Base-by-base conservation (phyloP, 163 green algal genomes). In the Chlorella variabilis region DNA sequence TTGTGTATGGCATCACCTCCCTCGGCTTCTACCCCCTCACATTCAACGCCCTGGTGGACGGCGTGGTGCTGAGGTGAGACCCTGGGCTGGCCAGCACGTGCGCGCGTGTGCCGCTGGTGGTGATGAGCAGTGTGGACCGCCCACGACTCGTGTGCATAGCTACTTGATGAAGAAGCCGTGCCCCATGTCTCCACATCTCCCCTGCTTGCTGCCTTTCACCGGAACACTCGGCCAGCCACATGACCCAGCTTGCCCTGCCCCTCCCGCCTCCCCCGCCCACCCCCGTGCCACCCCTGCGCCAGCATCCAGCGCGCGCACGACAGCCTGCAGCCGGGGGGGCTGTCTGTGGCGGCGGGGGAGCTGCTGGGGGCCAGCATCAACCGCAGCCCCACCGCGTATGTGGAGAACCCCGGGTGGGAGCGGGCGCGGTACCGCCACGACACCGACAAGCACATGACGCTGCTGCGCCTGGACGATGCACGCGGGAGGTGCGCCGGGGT, bases 311-410 rank as follows among this genome's bases (percentile, higher is more conserved):
- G 29, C 45, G 90, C 90, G 21, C 90, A 94, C 80, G 81, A 87
- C 1, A 76, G 41, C 63, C 41, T 91, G 41, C 34, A 45, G 18
- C 81, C 86, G 3, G 86, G 83, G 9, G 41, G 18, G 3, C 78
- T 96, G 67, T 54, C 58, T 0, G 58, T 91, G 39, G 75, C 68
- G 0, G 61, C 34, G 17, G 91, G 89, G 0, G 86, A 94, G 56
- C 89, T 97, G 70, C 73, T 93, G 54, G 88, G 87, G 20, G 94
- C 87, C 33, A 96, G 92, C 79, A 92, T 94, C 66, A 97, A 97
- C 84, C 88, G 94, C 75, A 96, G 92, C 85, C 94, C 94, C 23
- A 96, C 89, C 21, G 92, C 94, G 2, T 98, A 98, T 79, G 17
- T 87, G 41, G 82, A 80, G n/a, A 98, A 98, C 87, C 91, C 94